Evolutionary conservation across 148 eudicot genomes (phyloP).

Genomic region (Camellia japonica): DNA sequence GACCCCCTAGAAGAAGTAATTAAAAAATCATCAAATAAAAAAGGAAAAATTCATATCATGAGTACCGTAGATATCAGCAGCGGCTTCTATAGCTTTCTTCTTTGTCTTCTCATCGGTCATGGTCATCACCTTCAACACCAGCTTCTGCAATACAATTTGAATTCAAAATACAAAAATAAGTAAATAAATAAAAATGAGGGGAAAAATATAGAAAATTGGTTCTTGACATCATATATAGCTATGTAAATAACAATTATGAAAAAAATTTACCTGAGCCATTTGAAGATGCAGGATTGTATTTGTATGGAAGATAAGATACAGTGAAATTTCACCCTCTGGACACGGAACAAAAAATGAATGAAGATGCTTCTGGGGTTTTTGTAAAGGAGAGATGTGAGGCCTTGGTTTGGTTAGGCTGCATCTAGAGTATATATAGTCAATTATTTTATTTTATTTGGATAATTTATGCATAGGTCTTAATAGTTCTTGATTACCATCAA

Average conservation of each 20-base stretch:
- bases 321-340: neutral
- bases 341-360: neutral
- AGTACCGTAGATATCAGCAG: constrained; percentile 75
- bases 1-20: neutral
- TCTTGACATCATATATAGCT: neutral
- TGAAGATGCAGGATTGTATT: neutral
- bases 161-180: too few species aligned
- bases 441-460: too few species aligned
- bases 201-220: neutral
- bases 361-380: neutral
- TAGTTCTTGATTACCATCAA: too few species aligned
- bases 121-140: constrained; percentile 71
- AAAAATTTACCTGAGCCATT: constrained; percentile 14
- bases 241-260: neutral
- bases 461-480: too few species aligned
- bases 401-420: neutral
- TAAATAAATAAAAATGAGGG: neutral
- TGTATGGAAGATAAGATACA: neutral
- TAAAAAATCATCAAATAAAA: neutral
- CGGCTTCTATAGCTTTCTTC: constrained; percentile 88
- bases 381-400: neutral
- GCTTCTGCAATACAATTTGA: constrained; percentile 40
- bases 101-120: constrained; percentile 89
- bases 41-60: neutral
- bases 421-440: neutral